phyloP scores from a whole-genome alignment of 208 protist genomes.

The Trypanosoma avium region DNA sequence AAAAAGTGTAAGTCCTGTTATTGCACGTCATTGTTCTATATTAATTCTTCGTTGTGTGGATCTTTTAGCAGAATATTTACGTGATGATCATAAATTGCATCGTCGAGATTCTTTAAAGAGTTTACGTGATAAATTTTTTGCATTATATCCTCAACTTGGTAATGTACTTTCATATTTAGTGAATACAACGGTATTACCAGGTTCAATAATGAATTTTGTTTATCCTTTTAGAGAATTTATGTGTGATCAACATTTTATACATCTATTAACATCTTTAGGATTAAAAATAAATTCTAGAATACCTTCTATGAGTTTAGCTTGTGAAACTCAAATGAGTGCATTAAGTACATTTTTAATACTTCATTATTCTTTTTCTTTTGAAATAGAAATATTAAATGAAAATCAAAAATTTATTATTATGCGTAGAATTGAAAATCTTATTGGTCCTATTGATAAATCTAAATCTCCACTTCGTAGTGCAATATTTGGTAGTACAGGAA shows the following conservation, averaged over 20 bases:
- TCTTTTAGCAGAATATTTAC: conserved; percentile 36
- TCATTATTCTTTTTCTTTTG: neutral
- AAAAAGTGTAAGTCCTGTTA: conserved; percentile 65
- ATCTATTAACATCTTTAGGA: neutral
- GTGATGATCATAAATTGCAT: neutral
- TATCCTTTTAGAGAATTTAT: conserved; percentile 27
- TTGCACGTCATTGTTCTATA: conserved; percentile 65
- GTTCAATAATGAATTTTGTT: neutral
- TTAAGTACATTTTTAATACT: conserved; percentile 25
- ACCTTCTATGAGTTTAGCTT: conserved; percentile 23
- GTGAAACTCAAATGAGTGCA: conserved; percentile 30
- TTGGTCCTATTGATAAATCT: conserved; percentile 1
- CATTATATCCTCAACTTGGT: conserved; percentile 11
- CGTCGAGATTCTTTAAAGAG: neutral
- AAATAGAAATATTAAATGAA: conserved; percentile 16
- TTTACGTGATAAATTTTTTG: conserved; percentile 4
- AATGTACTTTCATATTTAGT: conserved; percentile 14
- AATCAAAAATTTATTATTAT: conserved; percentile 8
- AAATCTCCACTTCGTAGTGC: neutral
- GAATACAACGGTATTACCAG: neutral
- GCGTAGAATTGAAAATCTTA: conserved; percentile 6
- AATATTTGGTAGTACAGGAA: conserved; percentile 4
- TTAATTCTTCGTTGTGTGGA: conserved; percentile 66
- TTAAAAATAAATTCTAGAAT: conserved; percentile 7
- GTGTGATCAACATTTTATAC: neutral